These are phyloP conservation scores for Blastobotrys chiropterorum DNA, from an alignment of 805 yeast genomes.

Conservation along the genomic window DNA sequence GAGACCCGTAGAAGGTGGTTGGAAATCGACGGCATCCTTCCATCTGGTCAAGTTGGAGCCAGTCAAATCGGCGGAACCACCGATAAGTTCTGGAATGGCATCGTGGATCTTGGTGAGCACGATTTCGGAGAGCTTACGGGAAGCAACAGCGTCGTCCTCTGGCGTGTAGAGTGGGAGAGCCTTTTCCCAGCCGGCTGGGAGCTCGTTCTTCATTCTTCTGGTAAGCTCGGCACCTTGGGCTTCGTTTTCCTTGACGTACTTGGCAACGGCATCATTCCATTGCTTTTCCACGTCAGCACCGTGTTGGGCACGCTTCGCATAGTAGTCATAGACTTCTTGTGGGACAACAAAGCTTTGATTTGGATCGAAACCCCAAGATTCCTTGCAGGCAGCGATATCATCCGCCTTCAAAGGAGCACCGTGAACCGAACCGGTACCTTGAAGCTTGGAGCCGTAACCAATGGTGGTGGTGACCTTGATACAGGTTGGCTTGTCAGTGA, in stretches of 20 bases:
- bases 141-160: slow-evolving; percentile 75
- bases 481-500: slow-evolving; percentile 79
- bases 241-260: slow-evolving; percentile 66
- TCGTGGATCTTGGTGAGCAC: slow-evolving; percentile 58
- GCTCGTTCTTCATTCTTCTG: slow-evolving; percentile 70
- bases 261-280: slow-evolving; percentile 63
- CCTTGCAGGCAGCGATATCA: slow-evolving; percentile 82
- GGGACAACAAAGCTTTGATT: slow-evolving; percentile 73
- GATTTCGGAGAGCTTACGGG: slow-evolving; percentile 89
- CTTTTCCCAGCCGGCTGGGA: slow-evolving; percentile 73
- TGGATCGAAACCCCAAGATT: slow-evolving; percentile 83
- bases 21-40: slow-evolving; percentile 81
- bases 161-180: slow-evolving; percentile 75
- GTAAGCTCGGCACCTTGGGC: slow-evolving; percentile 68
- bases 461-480: slow-evolving; percentile 86
- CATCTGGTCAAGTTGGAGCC: slow-evolving; percentile 94
- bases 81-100: slow-evolving; percentile 78
- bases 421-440: slow-evolving; percentile 89
- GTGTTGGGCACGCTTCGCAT: slow-evolving; percentile 45
- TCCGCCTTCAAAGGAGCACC: slow-evolving; percentile 95
- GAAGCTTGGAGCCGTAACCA: slow-evolving; percentile 83
- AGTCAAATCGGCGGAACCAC: slow-evolving; percentile 98
- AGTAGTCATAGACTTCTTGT: slow-evolving; percentile 71
- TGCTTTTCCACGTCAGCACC: slow-evolving; percentile 65
- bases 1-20: slow-evolving; percentile 69